Evolutionary conservation across 208 protist species (phyloP).

Genomic region (Trypanosoma avium): DNA sequence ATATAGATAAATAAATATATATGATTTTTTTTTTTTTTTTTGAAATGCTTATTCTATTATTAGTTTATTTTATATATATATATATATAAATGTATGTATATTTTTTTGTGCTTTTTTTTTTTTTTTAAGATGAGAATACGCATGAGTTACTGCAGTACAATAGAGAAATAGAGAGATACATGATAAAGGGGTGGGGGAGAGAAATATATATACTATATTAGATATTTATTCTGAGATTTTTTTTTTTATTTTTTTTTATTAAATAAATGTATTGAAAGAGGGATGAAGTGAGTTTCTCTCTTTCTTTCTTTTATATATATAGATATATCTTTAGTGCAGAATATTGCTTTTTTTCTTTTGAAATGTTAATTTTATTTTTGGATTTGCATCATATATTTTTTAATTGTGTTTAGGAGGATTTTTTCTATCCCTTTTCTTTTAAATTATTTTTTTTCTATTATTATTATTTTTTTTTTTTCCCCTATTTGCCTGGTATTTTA

Average conservation of each 20-base stretch:
- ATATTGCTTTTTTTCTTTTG: neutral
- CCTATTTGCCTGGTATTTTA: neutral
- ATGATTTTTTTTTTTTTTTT: neutral
- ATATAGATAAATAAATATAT: too few species aligned
- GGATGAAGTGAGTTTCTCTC: neutral
- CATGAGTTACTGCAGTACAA: too few species aligned
- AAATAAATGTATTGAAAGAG: neutral
- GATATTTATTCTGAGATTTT: neutral
- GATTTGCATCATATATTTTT: neutral
- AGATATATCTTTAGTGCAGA: too few species aligned
- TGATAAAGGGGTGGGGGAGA: neutral
- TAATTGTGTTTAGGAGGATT: neutral
- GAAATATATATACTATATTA: neutral
- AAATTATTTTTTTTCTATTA: neutral
- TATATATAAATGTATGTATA: too few species aligned
- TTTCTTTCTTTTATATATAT: neutral
- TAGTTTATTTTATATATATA: too few species aligned
- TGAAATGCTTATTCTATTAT: neutral
- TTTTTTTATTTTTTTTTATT: neutral
- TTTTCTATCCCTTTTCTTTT: neutral
- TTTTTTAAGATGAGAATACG: too few species aligned
- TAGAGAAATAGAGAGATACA: too few species aligned
- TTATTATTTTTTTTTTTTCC: neutral
- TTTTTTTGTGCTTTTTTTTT: too few species aligned
- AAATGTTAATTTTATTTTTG: neutral